Percentiles rank a stretch among this genome's conserved stretches.
Evolutionary conservation across 2,329 filamentous ascomycete genomes (phyloP).

Genomic region (Clarireedia sp.): DNA sequence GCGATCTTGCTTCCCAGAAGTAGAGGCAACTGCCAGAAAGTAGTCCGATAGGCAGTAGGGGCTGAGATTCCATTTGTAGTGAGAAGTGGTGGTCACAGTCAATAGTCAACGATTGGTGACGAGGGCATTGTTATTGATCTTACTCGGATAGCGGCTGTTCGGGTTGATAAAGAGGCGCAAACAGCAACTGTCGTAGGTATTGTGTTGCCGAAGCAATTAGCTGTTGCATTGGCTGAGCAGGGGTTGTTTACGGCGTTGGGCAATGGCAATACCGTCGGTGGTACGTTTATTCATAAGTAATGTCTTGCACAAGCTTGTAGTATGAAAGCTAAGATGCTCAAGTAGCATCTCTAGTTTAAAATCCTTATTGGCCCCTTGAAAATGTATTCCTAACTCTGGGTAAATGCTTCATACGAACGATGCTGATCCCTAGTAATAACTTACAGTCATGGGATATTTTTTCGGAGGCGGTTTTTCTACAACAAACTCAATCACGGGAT

Average conservation of each 20-base stretch:
- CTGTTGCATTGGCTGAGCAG: neutral
- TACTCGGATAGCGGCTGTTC: constrained; percentile 13
- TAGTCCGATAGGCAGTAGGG: constrained; percentile 4
- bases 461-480: constrained; percentile 11
- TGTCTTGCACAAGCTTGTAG: no score
- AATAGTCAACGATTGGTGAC: constrained; percentile 23
- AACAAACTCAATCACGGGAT: constrained; percentile 13
- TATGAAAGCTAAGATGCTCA: no score
- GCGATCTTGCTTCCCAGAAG: constrained; percentile 14
- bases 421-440: no score
- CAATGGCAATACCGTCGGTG: constrained; percentile 28
- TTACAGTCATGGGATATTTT: constrained; percentile 11
- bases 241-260: constrained; percentile 18
- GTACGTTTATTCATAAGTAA: constrained; percentile 11
- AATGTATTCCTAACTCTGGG: no score
- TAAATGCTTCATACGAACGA: no score
- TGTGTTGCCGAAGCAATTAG: neutral
- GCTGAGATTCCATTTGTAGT: constrained; percentile 18
- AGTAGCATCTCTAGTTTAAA: no score
- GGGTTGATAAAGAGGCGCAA: constrained; percentile 13
- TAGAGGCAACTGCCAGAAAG: constrained; percentile 14
- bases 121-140: constrained; percentile 26
- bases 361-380: no score
- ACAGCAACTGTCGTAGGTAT: constrained; percentile 11
- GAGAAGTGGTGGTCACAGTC: constrained; percentile 24